Percentiles rank a stretch among this genome's conserved stretches.
Conservation (phyloP, 495 filamentous ascomycete genomes). For the Tuber borchii region DNA sequence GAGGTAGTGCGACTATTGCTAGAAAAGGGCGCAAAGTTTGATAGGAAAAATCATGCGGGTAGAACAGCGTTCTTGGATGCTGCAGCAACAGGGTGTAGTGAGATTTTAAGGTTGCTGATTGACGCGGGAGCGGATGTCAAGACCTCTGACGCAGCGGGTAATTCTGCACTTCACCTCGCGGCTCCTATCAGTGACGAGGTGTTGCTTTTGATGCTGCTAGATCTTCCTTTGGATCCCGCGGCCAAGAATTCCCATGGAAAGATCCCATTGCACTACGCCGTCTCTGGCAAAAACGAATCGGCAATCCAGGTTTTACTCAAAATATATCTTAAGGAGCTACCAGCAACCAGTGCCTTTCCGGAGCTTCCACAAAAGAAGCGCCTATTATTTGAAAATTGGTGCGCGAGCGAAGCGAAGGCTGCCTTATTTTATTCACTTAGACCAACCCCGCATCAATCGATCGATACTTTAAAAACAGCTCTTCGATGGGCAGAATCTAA, state of each 20-base stretch:
- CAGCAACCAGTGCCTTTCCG: neutral
- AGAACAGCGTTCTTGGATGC: neutral
- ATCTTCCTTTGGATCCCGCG: neutral
- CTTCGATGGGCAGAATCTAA: slow-evolving; percentile 1
- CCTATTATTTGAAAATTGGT: neutral
- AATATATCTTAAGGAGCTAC: neutral
- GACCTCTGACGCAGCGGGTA: neutral
- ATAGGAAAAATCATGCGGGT: neutral
- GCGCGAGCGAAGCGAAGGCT: neutral
- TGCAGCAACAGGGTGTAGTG: neutral
- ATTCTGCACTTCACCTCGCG: neutral
- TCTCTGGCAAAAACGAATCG: neutral
- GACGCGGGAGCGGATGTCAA: neutral
- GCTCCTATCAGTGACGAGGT: neutral
- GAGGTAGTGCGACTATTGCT: neutral
- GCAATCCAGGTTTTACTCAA: neutral
- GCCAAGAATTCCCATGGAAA: neutral
- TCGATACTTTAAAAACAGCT: neutral
- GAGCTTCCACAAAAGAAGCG: neutral
- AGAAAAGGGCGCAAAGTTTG: neutral
- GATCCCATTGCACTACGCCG: neutral
- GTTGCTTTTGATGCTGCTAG: neutral
- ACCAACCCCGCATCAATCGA: neutral
- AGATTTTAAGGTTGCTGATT: neutral
- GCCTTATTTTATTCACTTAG: neutral